Evolutionary conservation across 2,329 filamentous ascomycete species (phyloP).

Genomic region (Penicillium occitanis): DNA sequence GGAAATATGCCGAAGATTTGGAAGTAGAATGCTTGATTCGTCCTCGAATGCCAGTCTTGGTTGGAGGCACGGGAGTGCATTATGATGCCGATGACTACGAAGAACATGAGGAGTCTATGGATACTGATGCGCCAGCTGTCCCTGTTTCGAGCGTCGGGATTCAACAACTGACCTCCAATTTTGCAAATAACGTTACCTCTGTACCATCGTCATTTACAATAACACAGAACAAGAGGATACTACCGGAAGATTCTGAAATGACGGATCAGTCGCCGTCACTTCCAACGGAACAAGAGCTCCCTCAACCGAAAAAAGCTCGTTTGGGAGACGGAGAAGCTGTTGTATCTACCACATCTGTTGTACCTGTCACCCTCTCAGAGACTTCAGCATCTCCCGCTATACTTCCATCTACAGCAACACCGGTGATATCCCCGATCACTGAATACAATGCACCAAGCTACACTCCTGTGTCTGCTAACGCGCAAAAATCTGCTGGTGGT

Average conservation of each 20-base stretch:
- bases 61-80: slow-evolving; percentile 29
- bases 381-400: slow-evolving; percentile 22
- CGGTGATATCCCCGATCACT: background rate
- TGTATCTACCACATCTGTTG: slow-evolving; percentile 15
- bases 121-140: background rate
- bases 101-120: slow-evolving; percentile 21
- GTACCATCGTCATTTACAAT: slow-evolving; percentile 20
- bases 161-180: slow-evolving; percentile 3
- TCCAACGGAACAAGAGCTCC: slow-evolving; percentile 6
- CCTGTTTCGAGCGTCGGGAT: background rate
- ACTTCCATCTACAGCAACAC: slow-evolving; percentile 15
- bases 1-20: slow-evolving; percentile 61
- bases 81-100: slow-evolving; percentile 37
- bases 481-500: background rate
- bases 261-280: background rate
- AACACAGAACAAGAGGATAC: slow-evolving; percentile 21
- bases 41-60: slow-evolving; percentile 52
- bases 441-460: background rate
- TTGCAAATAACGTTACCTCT: background rate
- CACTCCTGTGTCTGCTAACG: background rate
- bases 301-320: slow-evolving; percentile 35
- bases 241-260: slow-evolving; percentile 8
- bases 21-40: slow-evolving; percentile 69
- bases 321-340: slow-evolving; percentile 27
- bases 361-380: slow-evolving; percentile 25